Percentiles rank a stretch among this genome's conserved stretches.
Conservation (phyloP, 2,329 filamentous ascomycete species). For the Fusarium acutatum region DNA sequence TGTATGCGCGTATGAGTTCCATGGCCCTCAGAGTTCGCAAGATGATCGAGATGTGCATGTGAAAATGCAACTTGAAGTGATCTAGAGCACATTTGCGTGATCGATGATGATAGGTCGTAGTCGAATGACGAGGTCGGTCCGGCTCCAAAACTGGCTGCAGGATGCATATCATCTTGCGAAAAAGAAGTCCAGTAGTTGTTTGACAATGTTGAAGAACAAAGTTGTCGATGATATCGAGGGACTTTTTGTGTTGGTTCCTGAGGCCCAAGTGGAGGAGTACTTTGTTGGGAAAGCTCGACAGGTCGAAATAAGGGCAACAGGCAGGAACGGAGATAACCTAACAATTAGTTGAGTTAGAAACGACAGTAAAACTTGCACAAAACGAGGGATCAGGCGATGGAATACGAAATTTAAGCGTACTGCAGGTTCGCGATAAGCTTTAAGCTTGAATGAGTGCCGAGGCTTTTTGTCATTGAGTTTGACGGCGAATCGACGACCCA, state of each 20-base stretch:
- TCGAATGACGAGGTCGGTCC: constrained; percentile 8
- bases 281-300: background rate
- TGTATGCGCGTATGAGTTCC: background rate
- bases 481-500: background rate
- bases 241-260: background rate
- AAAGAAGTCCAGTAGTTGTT: background rate
- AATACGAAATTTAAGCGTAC: background rate
- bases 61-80: background rate
- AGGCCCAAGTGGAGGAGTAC: background rate
- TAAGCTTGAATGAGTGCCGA: background rate
- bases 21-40: background rate
- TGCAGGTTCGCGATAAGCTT: background rate
- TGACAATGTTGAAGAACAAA: background rate
- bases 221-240: background rate
- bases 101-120: background rate
- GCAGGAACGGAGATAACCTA: background rate
- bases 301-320: background rate
- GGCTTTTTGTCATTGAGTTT: background rate
- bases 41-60: background rate
- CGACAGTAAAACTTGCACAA: background rate
- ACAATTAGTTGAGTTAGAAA: background rate
- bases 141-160: background rate
- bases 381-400: background rate
- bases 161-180: background rate
- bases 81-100: background rate